These are phyloP conservation scores for Oxyria digyna DNA, from an alignment of 148 eudicot species.

Conservation along the genomic window DNA sequence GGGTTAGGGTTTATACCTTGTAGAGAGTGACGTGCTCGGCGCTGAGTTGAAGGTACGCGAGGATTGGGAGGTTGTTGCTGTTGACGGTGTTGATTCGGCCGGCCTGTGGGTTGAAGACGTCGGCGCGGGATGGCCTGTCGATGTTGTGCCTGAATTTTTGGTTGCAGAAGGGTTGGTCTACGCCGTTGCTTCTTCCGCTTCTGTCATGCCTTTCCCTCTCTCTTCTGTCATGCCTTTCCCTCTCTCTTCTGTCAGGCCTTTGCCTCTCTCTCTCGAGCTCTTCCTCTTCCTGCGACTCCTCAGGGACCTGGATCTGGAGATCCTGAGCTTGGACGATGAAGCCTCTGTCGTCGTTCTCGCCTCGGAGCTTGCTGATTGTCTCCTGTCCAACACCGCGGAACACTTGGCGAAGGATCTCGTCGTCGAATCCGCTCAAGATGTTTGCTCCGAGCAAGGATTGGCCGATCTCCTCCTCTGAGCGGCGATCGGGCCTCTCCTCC, in stretches of 20 bases:
- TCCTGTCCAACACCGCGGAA: slow-evolving; percentile 19
- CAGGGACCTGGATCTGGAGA: slow-evolving; percentile 18
- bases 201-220: background rate
- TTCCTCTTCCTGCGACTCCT: slow-evolving; percentile 23
- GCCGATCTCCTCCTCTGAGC: background rate
- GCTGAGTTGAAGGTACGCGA: slow-evolving; percentile 36
- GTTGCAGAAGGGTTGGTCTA: slow-evolving; percentile 35
- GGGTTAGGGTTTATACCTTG: slow-evolving; percentile 21
- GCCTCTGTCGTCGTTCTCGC: slow-evolving; percentile 37
- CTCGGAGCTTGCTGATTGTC: slow-evolving; percentile 21
- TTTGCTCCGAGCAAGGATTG: slow-evolving; percentile 14
- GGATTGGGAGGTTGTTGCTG: slow-evolving; percentile 44
- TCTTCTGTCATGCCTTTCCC: background rate
- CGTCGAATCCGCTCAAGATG: slow-evolving; percentile 33
- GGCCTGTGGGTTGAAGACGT: slow-evolving; percentile 48
- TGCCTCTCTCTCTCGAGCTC: background rate
- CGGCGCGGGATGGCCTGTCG: slow-evolving; percentile 26
- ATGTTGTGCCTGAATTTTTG: slow-evolving; percentile 21
- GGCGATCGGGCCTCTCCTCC: background rate
- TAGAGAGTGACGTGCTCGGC: slow-evolving; percentile 45
- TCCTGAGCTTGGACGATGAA: slow-evolving; percentile 30
- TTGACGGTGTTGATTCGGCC: slow-evolving; percentile 44
- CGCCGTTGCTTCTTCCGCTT: slow-evolving; percentile 15
- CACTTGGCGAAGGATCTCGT: slow-evolving; percentile 20
- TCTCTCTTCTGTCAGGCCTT: too few species aligned